Base-by-base conservation (phyloP, 2,329 filamentous ascomycete species). In the Chrysoporthe deuterocubensis region DNA sequence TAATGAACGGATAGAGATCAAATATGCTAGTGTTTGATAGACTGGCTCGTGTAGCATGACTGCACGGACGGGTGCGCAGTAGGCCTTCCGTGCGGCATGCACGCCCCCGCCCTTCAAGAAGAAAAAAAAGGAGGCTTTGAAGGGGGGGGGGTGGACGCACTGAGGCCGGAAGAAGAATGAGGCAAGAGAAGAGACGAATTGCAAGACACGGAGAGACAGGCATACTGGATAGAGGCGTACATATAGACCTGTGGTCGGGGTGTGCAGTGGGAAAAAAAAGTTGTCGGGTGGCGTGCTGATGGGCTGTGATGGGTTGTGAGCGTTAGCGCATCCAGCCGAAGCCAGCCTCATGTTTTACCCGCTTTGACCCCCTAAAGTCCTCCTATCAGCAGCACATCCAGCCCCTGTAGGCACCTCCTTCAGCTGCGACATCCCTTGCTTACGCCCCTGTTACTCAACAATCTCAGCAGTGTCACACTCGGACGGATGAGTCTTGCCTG, bases 401-500 rank as follows among this genome's bases (percentile, higher is more conserved):
- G 7, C 56, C 46, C 67, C 67, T 67, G 67, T 43, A 54, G 21
- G 26, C 63, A 18, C 43, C 56, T 40, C 52, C 42, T 50, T 50
- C 42, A 64, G 21, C 67, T 50, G 43, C 9, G 40, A 2, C 37
- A 40, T 42, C 54, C 56, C 64, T 65, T 50, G 37, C 37, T 60
- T 13, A 44, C 34, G n/a, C 46, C 68, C 65, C 50, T 68, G 68
- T 56, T 65, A 48, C 62, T 68, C 62, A 57, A 40, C 43, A 67
- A 65, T 64, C 52, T 54, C 58, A 44, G 56, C 37, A 32, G 61
- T 61, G 62, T 68, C 56, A 61, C 62, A 68, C 62, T 61, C 59
- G 57, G 14, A 68, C 65, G 44, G 68, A 70, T 70, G 68, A 68
- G 68, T 70, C 68, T 40, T 65, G 56, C 54, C 43, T 32, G 42